phyloP scores from a whole-genome alignment of 2,329 filamentous ascomycete genomes.

The Pyricularia sp. region DNA sequence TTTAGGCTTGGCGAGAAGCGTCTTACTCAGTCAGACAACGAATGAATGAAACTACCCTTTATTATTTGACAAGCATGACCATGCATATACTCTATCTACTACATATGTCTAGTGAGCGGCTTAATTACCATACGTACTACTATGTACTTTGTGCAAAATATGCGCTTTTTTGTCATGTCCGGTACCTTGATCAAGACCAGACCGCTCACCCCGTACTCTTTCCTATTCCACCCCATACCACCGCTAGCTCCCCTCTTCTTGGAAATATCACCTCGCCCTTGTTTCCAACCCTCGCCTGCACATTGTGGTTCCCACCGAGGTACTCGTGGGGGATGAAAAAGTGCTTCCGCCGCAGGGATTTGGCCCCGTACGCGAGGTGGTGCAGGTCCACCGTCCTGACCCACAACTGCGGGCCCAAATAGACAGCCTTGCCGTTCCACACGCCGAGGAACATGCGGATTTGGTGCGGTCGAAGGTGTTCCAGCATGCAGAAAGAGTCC shows the following conservation, averaged over 20 bases:
- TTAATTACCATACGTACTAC: not conserved
- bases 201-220: not conserved
- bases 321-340: slow-evolving; percentile 5
- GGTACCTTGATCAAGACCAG: not conserved
- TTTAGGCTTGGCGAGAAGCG: not conserved
- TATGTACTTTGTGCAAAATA: too few species aligned
- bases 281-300: slow-evolving; percentile 2
- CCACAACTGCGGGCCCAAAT: slow-evolving; percentile 4
- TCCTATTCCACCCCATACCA: not conserved
- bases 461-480: slow-evolving; percentile 1
- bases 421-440: slow-evolving; percentile 2
- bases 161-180: too few species aligned
- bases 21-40: not conserved
- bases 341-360: not conserved
- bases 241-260: not conserved
- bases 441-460: slow-evolving; percentile 1
- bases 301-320: slow-evolving; percentile 2
- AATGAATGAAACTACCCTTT: not conserved
- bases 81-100: not conserved
- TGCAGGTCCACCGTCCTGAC: slow-evolving; percentile 3
- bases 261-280: slow-evolving; percentile 2
- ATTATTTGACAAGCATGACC: not conserved
- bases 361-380: slow-evolving; percentile 1
- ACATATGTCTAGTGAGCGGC: not conserved
- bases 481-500: not conserved